phyloP scores from a whole-genome alignment of 2,329 filamentous ascomycete species.

The Fusarium zealandicum region DNA sequence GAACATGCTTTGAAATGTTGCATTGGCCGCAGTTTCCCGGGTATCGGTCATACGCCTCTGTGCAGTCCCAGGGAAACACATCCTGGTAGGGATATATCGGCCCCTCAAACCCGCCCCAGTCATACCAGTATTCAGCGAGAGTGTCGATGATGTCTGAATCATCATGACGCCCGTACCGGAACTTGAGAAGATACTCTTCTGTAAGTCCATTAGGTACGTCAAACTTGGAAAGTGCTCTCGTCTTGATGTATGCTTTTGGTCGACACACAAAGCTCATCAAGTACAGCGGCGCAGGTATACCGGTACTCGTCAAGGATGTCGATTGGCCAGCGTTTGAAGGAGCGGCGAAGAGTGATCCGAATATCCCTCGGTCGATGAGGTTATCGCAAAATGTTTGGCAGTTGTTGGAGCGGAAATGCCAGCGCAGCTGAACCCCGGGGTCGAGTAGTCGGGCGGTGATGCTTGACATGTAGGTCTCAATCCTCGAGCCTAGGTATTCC shows the following conservation, averaged over 20 bases:
- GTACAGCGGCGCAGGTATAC: conserved; percentile 38
- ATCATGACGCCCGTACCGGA: conserved; percentile 48
- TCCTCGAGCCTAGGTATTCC: conserved; percentile 30
- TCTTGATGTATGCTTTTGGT: conserved; percentile 33
- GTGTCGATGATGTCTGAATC: conserved; percentile 52
- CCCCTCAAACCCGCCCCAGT: conserved; percentile 50
- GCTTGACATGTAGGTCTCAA: conserved; percentile 42
- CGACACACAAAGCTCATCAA: conserved; percentile 51
- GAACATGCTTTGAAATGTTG: conserved; percentile 53
- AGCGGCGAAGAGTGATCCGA: conserved; percentile 40
- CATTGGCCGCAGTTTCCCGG: conserved; percentile 48
- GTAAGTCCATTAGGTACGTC: conserved; percentile 49
- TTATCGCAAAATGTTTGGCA: conserved; percentile 49
- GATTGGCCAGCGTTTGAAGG: background rate
- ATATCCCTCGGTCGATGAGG: conserved; percentile 42
- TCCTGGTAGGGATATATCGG: conserved; percentile 50
- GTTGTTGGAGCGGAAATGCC: conserved; percentile 45
- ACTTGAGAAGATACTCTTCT: conserved; percentile 51
- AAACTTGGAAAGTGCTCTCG: conserved; percentile 41
- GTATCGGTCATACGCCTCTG: conserved; percentile 49
- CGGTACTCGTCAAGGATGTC: background rate
- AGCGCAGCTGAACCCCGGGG: conserved; percentile 38
- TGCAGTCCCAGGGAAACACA: conserved; percentile 56
- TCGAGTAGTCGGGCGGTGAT: conserved; percentile 41
- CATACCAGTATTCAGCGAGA: conserved; percentile 53